Evolutionary conservation across 2,329 filamentous ascomycete species (phyloP).

Genomic region (Orbilia ellipsospora): DNA sequence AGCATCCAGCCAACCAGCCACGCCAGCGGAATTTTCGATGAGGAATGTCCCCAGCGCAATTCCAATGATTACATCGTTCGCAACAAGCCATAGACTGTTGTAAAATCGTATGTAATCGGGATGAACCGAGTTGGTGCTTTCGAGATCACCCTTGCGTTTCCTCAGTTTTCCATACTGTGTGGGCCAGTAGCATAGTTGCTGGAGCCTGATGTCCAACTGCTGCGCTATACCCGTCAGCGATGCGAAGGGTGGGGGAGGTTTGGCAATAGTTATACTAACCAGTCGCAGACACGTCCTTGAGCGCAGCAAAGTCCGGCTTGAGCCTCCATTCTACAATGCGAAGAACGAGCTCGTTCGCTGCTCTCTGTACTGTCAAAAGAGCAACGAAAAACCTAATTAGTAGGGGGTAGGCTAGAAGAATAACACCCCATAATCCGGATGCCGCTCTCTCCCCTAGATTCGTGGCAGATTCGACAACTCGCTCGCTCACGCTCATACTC

Average conservation of each 20-base stretch:
- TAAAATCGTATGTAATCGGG: slow-evolving; percentile 99
- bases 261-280: slow-evolving; percentile 54
- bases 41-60: slow-evolving; percentile 97
- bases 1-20: slow-evolving; percentile 73
- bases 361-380: slow-evolving; percentile 79
- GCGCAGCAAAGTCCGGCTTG: slow-evolving; percentile 79
- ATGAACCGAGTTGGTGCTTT: slow-evolving; percentile 92
- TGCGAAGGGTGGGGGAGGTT: slow-evolving; percentile 20
- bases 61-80: slow-evolving; percentile 98
- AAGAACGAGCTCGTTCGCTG: slow-evolving; percentile 82
- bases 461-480: slow-evolving; percentile 91
- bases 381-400: slow-evolving; percentile 73
- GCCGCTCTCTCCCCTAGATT: slow-evolving; percentile 73
- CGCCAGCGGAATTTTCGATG: slow-evolving; percentile 89
- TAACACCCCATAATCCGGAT: slow-evolving; percentile 56
- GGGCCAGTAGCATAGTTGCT: slow-evolving; percentile 99
- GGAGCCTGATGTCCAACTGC: slow-evolving; percentile 94
- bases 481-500: slow-evolving; percentile 89
- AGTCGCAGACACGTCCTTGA: slow-evolving; percentile 96
- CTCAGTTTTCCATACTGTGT: slow-evolving; percentile 93
- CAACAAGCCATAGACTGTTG: slow-evolving; percentile 97
- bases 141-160: slow-evolving; percentile 91
- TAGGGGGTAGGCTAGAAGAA: slow-evolving; percentile 57
- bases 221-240: slow-evolving; percentile 70
- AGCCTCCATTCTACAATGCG: slow-evolving; percentile 84